Base-by-base conservation (phyloP, 2,329 filamentous ascomycete species). In the Colletotrichum lindemuthianum region DNA sequence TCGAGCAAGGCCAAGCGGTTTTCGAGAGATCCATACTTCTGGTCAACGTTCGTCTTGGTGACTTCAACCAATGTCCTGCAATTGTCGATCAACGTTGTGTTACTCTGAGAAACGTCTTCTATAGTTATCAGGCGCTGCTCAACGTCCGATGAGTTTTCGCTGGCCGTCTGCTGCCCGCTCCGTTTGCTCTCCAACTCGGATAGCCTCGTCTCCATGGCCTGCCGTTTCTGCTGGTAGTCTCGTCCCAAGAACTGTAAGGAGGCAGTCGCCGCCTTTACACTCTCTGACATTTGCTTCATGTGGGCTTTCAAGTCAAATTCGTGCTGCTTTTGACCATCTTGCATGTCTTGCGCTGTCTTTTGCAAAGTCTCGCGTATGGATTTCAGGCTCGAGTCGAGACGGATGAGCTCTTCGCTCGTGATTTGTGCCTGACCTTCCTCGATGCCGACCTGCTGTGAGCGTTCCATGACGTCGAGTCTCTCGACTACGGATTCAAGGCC, bases 41-140 rank as follows among this genome's bases (percentile, higher is more conserved):
- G 61, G 32, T 52, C 61, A 6, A 60, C 11, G 2, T 44, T 45
- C 5, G 40, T 51, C 36, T 61, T 60, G 45, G 44, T 61, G 7
- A 47, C 50, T 36, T 61, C 61, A 8, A 65, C 51, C n/a, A 65
- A 24, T 6, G 51, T 61, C 48, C 57, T 65, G 39, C 61, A 61
- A 11, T 55, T 51, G 16, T 51, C 13, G 39, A 65, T 56, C 15
- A 65, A 47, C 24, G 45, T 37, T 13, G 24, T 33, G 2, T 24
- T 61, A 13, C 36, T 41, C 12, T 34, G 24, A 13, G 51, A 36
- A 37, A 40, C 40, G 37, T 55, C 45, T n/a, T 61, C 61, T 33
- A 60, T 56, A 32, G 24, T 56, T 9, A 13, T 6, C 16, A 65
- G 13, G 2, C 61, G 61, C 4, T 34, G 9, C 11, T 47, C 51